Conservation (phyloP, 2,329 filamentous ascomycete genomes). For the Amauroascus verrucosus region DNA sequence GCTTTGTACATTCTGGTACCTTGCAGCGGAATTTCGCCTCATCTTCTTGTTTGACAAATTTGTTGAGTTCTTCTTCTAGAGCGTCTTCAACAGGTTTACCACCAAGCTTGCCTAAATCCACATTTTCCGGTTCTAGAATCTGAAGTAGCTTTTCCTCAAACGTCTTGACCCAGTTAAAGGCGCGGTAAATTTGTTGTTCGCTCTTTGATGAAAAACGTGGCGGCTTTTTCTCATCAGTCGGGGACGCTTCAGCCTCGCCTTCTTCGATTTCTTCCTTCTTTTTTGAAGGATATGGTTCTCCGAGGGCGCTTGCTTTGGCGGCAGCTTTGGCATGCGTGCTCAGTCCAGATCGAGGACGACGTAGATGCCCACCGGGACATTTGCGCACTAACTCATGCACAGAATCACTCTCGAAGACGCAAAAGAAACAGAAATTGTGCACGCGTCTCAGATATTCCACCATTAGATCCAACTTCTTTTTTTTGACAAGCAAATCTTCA, state of each 20-base stretch:
- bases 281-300: constrained; percentile 73
- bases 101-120: constrained; percentile 81
- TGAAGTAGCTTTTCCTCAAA: constrained; percentile 95
- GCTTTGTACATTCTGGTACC: constrained; percentile 86
- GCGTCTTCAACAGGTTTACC: constrained; percentile 80
- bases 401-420: constrained; percentile 95
- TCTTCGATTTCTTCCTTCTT: constrained; percentile 58
- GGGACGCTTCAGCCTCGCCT: constrained; percentile 53
- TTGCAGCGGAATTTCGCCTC: constrained; percentile 96
- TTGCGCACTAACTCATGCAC: constrained; percentile 92
- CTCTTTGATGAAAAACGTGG: constrained; percentile 61
- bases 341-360: constrained; percentile 75
- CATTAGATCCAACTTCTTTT: constrained; percentile 91
- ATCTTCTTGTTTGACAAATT: constrained; percentile 93
- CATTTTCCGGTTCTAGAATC: constrained; percentile 78
- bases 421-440: constrained; percentile 99
- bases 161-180: constrained; percentile 97
- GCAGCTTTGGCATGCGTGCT: constrained; percentile 74
- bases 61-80: constrained; percentile 71
- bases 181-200: constrained; percentile 84
- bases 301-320: constrained; percentile 70
- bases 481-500: constrained; percentile 78
- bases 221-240: constrained; percentile 63
- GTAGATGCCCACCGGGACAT: constrained; percentile 93
- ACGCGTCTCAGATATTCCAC: constrained; percentile 95